phyloP scores from a whole-genome alignment of 257 asterid species.

The Solanum okadae region DNA sequence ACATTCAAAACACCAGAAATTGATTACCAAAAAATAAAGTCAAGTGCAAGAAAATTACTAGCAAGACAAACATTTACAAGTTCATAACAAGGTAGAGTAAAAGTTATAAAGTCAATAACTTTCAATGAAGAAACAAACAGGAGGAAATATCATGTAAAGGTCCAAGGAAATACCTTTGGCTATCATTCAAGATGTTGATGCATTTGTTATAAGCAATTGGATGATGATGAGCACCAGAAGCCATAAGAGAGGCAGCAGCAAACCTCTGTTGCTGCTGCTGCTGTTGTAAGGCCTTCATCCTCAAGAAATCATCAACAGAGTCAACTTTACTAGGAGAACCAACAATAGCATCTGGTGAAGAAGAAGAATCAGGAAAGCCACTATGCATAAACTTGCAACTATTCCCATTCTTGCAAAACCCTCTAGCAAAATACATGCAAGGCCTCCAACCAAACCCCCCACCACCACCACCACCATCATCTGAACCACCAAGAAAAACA shows the following conservation, averaged over 20 bases:
- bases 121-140: not conserved
- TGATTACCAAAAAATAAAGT: not conserved
- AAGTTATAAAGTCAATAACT: conserved; percentile 6
- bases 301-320: conserved; percentile 57
- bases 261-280: conserved; percentile 67
- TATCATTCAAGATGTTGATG: conserved; percentile 53
- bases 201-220: conserved; percentile 53
- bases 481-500: conserved; percentile 39
- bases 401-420: conserved; percentile 67
- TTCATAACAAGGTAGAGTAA: not conserved
- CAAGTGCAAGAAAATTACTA: not conserved
- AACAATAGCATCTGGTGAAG: not conserved
- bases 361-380: conserved; percentile 8
- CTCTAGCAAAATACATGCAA: conserved; percentile 74
- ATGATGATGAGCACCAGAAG: conserved; percentile 52
- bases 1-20: not conserved
- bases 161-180: conserved; percentile 39
- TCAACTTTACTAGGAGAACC: conserved; percentile 51
- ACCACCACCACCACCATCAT: conserved; percentile 33
- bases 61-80: not conserved
- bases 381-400: conserved; percentile 58
- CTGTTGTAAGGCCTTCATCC: conserved; percentile 65
- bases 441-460: conserved; percentile 75
- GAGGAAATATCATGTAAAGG: not conserved
- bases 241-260: conserved; percentile 47